Percentiles rank a stretch among this genome's conserved stretches.
Evolutionary conservation across 2,329 filamentous ascomycete species (phyloP).

Genomic region (Myriosclerotinia duriaeana): DNA sequence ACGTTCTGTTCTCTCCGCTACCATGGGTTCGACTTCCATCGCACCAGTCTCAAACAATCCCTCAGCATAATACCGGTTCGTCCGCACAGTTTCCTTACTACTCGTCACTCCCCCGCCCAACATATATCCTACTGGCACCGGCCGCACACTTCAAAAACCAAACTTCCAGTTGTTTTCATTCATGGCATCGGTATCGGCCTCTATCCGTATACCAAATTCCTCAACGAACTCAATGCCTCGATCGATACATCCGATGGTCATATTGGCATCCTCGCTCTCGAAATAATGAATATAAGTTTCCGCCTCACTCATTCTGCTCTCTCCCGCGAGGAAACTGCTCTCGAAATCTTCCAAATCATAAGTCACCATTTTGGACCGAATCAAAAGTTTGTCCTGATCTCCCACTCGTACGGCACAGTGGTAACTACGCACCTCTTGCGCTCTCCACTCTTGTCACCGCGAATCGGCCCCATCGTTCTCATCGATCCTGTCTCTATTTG

Average conservation of each 20-base stretch:
- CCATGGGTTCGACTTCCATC: slow-evolving; percentile 50
- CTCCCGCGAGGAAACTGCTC: slow-evolving; percentile 49
- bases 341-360: slow-evolving; percentile 54
- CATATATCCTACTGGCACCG: slow-evolving; percentile 59
- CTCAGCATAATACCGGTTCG: slow-evolving; percentile 55
- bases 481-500: slow-evolving; percentile 61
- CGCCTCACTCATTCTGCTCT: slow-evolving; percentile 54
- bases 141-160: slow-evolving; percentile 57
- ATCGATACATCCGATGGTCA: slow-evolving; percentile 46
- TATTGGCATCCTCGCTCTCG: slow-evolving; percentile 57
- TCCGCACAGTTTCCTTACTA: slow-evolving; percentile 49
- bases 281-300: slow-evolving; percentile 59
- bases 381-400: slow-evolving; percentile 53
- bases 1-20: slow-evolving; percentile 43
- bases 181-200: slow-evolving; percentile 64
- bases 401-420: slow-evolving; percentile 55
- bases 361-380: slow-evolving; percentile 48
- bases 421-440: slow-evolving; percentile 57
- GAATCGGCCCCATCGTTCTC: slow-evolving; percentile 53
- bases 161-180: slow-evolving; percentile 59
- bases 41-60: slow-evolving; percentile 45
- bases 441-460: slow-evolving; percentile 42
- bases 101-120: slow-evolving; percentile 48
- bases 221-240: slow-evolving; percentile 51
- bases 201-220: slow-evolving; percentile 55